Percentiles rank a stretch among this genome's conserved stretches.
phyloP scores from a whole-genome alignment of 352 stramenopile species.

The Pythium sp. region DNA sequence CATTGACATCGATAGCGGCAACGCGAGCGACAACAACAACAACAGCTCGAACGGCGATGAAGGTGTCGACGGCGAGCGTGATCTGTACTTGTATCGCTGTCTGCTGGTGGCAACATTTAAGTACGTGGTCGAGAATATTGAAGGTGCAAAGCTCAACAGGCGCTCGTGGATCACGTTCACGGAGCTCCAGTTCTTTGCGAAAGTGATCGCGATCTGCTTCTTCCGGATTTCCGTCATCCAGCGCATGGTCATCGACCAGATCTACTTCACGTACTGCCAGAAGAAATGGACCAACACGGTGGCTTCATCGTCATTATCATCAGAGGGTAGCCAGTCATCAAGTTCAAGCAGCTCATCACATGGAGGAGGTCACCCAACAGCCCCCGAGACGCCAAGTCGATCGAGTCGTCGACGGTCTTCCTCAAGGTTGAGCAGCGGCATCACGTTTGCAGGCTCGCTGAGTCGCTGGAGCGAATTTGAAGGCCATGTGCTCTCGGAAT shows the following conservation, averaged over 20 bases:
- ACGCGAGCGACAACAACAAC: conserved; percentile 14
- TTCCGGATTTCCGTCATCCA: conserved; percentile 61
- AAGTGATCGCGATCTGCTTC: conserved; percentile 67
- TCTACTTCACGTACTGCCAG: conserved; percentile 46
- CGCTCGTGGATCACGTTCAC: conserved; percentile 53
- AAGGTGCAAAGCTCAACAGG: conserved; percentile 34
- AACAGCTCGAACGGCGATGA: conserved; percentile 25
- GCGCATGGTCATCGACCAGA: conserved; percentile 44
- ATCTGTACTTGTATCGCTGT: conserved; percentile 65
- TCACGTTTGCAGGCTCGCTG: conserved; percentile 57
- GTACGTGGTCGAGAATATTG: conserved; percentile 61
- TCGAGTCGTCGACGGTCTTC: conserved; percentile 30
- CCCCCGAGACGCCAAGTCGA: conserved; percentile 1
- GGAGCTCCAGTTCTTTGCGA: conserved; percentile 65
- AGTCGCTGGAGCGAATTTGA: conserved; percentile 57
- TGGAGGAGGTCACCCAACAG: background rate
- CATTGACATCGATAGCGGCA: background rate
- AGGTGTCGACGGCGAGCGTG: conserved; percentile 40
- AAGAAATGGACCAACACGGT: conserved; percentile 49
- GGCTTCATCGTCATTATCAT: background rate
- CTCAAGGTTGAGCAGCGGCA: conserved; percentile 43
- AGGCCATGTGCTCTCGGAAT: conserved; percentile 37
- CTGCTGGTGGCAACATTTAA: conserved; percentile 77
- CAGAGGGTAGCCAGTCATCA: background rate
- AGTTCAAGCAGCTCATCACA: background rate